phyloP scores from a whole-genome alignment of 1,284 basidiomycete genomes.

The Melanopsichium pennsylvanicum region DNA sequence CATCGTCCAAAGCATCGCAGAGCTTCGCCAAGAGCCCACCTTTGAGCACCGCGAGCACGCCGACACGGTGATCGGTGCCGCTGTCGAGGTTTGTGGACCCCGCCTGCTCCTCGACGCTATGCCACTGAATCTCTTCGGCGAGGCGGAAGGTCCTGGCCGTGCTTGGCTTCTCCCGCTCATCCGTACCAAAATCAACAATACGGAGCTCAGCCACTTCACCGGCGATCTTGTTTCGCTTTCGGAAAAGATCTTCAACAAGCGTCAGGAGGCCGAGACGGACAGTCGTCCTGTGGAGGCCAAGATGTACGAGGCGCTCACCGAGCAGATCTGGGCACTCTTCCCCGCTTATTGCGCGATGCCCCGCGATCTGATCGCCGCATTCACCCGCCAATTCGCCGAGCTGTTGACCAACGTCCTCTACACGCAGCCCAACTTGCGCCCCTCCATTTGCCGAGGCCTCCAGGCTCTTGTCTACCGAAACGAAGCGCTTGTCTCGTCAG shows the following conservation, averaged over 20 bases:
- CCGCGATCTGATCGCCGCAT: constrained; percentile 73
- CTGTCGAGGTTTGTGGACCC: constrained; percentile 87
- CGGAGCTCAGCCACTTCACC: constrained; percentile 85
- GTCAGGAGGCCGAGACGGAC: constrained; percentile 75
- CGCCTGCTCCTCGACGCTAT: constrained; percentile 77
- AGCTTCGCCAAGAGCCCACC: constrained; percentile 77
- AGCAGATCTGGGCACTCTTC: constrained; percentile 84
- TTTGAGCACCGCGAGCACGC: constrained; percentile 92
- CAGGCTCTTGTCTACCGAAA: constrained; percentile 82
- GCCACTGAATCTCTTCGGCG: constrained; percentile 77
- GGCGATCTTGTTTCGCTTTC: constrained; percentile 91
- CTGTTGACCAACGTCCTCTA: constrained; percentile 92
- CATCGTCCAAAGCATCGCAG: constrained; percentile 78
- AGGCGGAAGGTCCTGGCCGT: constrained; percentile 71
- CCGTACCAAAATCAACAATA: constrained; percentile 77
- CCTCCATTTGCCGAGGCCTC: constrained; percentile 81
- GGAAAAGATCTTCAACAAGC: constrained; percentile 81
- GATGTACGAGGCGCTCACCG: constrained; percentile 89
- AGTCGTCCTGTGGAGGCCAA: constrained; percentile 80
- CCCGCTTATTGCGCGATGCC: constrained; percentile 78
- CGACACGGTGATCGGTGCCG: constrained; percentile 80
- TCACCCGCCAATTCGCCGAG: constrained; percentile 64
- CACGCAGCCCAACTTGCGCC: constrained; percentile 82
- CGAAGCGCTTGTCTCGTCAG: constrained; percentile 68
- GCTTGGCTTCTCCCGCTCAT: constrained; percentile 93